Evolutionary conservation across 78 protist genomes (phyloP), one percentile per base, ranked within the genome.

Genomic region (Dictyostelium capitatum): DNA sequence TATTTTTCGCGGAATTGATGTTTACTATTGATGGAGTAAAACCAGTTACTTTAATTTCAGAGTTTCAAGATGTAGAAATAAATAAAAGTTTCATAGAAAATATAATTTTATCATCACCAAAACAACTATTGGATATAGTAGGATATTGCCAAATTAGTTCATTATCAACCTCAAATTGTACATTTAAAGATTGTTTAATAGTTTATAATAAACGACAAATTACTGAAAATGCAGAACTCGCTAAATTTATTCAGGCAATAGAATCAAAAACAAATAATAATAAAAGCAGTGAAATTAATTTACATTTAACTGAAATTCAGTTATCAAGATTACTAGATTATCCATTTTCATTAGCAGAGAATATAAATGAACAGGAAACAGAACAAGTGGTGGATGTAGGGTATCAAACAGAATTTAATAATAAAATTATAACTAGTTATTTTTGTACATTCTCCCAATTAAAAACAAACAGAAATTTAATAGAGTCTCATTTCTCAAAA

Each of bases 61-160:
- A 62, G 30, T 62, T 62, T 62, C 28, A 30, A 62, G 28, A 62
- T 62, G 17, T 62, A 25, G 43, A 62, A n/a, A 12, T 73, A 28
- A 73, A 77, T 77, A 25, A 77, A 48, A 56, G 57, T 48, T 48
- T 25, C 46, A 77, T 77, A 48, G 82, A 43, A 12, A 77, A n/a
- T 14, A 25, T 32, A 28, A 28, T 77, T 69, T 69, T 69, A 37
- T 69, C 70, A 23, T 30, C 23, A 62, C 37, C 70, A 62, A 25
- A 59, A 10, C 69, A 23, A 59, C 23, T 62, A 23, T 62, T 19
- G 70, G 28, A 25, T 62, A 62, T 25, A 23, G 23, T 11, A 62
- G n/a, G 43, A 2, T 37, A 62, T 62, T 25, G 37, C 23, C 12
- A 62, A 25, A 25, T 62, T 62, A 10, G 70, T n/a, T 37, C 43